Conservation (phyloP, 192 early-diverging fungal species). For the Umbelopsis vinacea region DNA sequence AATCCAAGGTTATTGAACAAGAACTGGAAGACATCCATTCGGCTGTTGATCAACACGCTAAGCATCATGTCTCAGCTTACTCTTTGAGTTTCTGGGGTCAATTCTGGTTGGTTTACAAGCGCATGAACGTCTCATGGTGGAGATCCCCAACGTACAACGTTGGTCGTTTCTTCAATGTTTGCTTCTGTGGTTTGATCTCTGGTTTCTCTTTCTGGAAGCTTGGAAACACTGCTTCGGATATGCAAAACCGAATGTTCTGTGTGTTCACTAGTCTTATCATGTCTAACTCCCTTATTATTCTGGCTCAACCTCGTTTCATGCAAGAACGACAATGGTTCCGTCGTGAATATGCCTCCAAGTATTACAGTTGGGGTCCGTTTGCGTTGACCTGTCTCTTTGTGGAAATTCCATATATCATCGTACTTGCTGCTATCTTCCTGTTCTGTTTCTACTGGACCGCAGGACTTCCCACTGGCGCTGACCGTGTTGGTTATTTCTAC, state of each 20-base stretch:
- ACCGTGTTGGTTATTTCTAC: constrained; percentile 66
- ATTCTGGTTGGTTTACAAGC: constrained; percentile 58
- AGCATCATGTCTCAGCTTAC: constrained; percentile 24
- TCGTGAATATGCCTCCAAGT: constrained; percentile 65
- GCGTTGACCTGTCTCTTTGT: constrained; percentile 59
- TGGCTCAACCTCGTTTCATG: constrained; percentile 68
- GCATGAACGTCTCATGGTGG: constrained; percentile 74
- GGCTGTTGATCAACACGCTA: constrained; percentile 10
- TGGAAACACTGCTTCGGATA: constrained; percentile 51
- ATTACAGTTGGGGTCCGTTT: constrained; percentile 70
- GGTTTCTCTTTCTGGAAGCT: constrained; percentile 74
- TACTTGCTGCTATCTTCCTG: constrained; percentile 58
- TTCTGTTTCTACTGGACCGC: constrained; percentile 65
- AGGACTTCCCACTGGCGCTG: constrained; percentile 50
- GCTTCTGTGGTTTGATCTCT: constrained; percentile 61
- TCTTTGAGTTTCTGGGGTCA: constrained; percentile 47
- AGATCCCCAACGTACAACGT: constrained; percentile 73
- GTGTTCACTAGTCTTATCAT: constrained; percentile 47
- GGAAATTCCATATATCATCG: constrained; percentile 66
- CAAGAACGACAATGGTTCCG: constrained; percentile 60
- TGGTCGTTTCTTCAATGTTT: constrained; percentile 60
- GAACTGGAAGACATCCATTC: constrained; percentile 60
- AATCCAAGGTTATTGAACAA: constrained; percentile 45
- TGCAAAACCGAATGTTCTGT: constrained; percentile 64
- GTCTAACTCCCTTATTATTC: constrained; percentile 62